Base-by-base conservation (phyloP, 202 grass and related monocot genomes). In the Schoenoplectus tabernaemontani region DNA sequence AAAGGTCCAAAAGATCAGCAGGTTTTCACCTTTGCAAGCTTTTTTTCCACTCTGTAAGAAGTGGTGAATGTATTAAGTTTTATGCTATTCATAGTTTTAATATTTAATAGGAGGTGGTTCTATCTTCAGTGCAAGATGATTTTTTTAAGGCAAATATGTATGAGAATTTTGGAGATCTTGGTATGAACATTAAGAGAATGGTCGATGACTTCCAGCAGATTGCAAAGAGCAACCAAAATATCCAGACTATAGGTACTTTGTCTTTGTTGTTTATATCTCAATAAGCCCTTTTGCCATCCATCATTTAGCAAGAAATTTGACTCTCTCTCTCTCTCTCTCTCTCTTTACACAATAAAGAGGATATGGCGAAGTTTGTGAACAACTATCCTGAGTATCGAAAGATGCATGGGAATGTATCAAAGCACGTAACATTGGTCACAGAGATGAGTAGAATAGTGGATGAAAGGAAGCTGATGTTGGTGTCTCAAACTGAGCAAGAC, bases 111-210 rank as follows among this genome's bases (percentile, higher is more conserved):
- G 91, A 98, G 83, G 96, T 98, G 57, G 95, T 98, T 84, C 78
- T 98, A 23, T 98, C 95, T 81, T 87, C 95, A 15, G 79, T 93
- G 67, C 95, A 95, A 81, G 95, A 98, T 71, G 86, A 88, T 46
- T 98, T 98, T 79, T 98, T 89, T 78, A 92, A 86, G 78, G 79
- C 78, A 48, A 95, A 98, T 71, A 92, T 98, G 85, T 90, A 90
- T 30, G 91, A 98, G 61, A 94, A 98, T 78, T 98, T 98, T 89
- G 95, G 95, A 48, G 95, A 98, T 86, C 89, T 98, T 28, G 95
- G 95, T 82, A 98, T 98, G 95, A 98, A 98, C 83, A 92, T 98
- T 57, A 98, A 98, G 87, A 92, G 89, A 86, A 98, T 98, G 95
- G 91, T 98, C 36, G 91, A 95, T 90, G 95, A 98, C 78, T 98